Evolutionary conservation across 805 yeast species (phyloP).

Genomic region (Metschnikowia henanensis): DNA sequence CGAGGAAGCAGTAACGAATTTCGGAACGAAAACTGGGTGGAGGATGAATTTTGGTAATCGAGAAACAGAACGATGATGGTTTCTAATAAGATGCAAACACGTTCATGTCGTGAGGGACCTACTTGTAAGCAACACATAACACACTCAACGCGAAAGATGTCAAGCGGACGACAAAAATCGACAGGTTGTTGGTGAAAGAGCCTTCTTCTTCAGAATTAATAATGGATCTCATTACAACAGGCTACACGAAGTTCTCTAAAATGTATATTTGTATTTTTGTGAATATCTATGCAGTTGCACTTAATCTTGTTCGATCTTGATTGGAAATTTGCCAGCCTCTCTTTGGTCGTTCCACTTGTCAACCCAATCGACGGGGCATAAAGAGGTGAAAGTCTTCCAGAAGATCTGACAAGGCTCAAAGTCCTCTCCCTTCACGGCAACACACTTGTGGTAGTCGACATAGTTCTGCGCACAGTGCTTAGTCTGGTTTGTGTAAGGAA

Average conservation of each 20-base stretch:
- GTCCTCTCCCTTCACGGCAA: slow-evolving; percentile 96
- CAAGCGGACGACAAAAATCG: no score
- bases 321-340: slow-evolving; percentile 49
- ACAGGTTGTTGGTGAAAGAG: no score
- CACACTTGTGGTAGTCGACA: slow-evolving; percentile 97
- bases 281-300: slow-evolving; percentile 2
- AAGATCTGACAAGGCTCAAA: slow-evolving; percentile 97
- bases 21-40: slow-evolving; percentile 50
- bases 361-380: slow-evolving; percentile 84
- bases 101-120: no score
- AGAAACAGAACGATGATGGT: no score
- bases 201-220: no score
- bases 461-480: slow-evolving; percentile 98
- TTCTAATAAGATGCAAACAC: not conserved
- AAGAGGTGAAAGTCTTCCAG: slow-evolving; percentile 84
- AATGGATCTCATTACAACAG: no score
- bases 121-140: no score
- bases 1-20: slow-evolving; percentile 46
- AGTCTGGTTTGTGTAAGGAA: slow-evolving; percentile 97
- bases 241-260: slow-evolving; percentile 1
- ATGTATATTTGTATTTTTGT: slow-evolving; percentile 3
- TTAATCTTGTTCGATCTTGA: slow-evolving; percentile 29
- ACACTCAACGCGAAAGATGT: no score
- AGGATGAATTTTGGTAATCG: slow-evolving; percentile 48
- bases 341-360: slow-evolving; percentile 90